Base-by-base conservation (phyloP, 306 rosid species). In the Cucumis melo region DNA sequence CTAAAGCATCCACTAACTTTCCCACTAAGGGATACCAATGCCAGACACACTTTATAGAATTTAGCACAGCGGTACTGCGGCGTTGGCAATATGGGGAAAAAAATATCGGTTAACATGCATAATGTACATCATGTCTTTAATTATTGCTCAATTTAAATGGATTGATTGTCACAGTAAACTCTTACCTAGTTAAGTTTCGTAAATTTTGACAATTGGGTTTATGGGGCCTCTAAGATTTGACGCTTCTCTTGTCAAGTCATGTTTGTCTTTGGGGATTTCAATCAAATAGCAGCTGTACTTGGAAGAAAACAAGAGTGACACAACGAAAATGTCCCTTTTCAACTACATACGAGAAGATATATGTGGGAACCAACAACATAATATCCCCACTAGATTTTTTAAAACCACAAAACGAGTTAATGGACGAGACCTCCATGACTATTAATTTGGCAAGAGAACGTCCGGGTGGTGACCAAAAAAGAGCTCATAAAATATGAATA, bases 211-310 rank as follows among this genome's bases (percentile, higher is more conserved):
- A 64, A 90, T 82, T 82, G 81, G 73, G 84, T 80, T 50, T 27
- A 10, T 71, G 48, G 78, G 82, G 76, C 77, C 68, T 74, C 76
- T 59, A 54, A 74, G 64, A 79, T 65, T 62, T 34, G 39, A 32
- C 74, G 41, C 77, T 67, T 81, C 80, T 80, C 70, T 75, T 59
- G 58, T 78, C 83, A 81, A 85, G 56, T 84, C 83, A 44, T 78
- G 81, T 75, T 70, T 42, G 44, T 79, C 70, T 81, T 16, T 73
- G 57, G 62, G 78, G 75, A 67, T 74, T 77, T 76, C 17, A 76
- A 64, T 82, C 34, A 83, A 77, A 51, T 74, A 78, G 61, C 71
- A 74, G 64, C 74, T 38, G 79, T 81, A 38, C 83, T 63, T 48
- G 16, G 42, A 63, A 80, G 75, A 65, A 78, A 73, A 7, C 79